Conservation (phyloP, 2,329 filamentous ascomycete genomes). For the Cytospora leucostoma region DNA sequence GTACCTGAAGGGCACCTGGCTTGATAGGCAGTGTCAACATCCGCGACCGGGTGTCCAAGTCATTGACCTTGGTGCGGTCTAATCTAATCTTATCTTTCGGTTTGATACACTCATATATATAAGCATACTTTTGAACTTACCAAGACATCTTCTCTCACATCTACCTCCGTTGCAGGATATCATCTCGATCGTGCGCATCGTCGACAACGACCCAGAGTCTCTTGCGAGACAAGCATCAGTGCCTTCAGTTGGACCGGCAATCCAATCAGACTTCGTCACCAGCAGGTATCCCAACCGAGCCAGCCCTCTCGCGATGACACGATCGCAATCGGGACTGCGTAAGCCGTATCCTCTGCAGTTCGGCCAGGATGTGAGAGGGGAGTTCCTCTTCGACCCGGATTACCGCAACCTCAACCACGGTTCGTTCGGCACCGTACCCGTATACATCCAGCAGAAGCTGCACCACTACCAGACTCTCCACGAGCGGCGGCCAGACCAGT, state of each 20-base stretch:
- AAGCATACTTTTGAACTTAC: neutral
- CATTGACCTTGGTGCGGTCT: neutral
- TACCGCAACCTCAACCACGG: slow-evolving; percentile 80
- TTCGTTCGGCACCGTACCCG: slow-evolving; percentile 78
- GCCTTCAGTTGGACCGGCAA: neutral
- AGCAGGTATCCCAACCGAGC: neutral
- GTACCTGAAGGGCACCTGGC: too few relatives aligned
- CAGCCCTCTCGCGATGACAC: neutral
- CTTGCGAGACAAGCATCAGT: neutral
- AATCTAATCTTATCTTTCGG: neutral
- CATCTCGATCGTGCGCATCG: too few relatives aligned
- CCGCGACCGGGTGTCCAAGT: neutral
- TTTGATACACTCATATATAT: neutral
- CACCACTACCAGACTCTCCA: slow-evolving; percentile 65
- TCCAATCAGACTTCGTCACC: neutral
- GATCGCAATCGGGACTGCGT: neutral
- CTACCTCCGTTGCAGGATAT: too few relatives aligned
- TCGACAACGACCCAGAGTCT: too few relatives aligned
- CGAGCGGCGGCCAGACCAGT: slow-evolving; percentile 73
- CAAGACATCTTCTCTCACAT: too few relatives aligned
- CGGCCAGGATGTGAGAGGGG: slow-evolving; percentile 46
- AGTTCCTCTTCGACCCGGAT: slow-evolving; percentile 69
- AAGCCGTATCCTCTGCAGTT: slow-evolving; percentile 29
- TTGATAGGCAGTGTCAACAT: too few relatives aligned
- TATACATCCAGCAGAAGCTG: slow-evolving; percentile 58